Percentiles rank a stretch among this genome's conserved stretches.
Evolutionary conservation across 495 filamentous ascomycete species (phyloP).

Genomic region (Neurospora sp.): DNA sequence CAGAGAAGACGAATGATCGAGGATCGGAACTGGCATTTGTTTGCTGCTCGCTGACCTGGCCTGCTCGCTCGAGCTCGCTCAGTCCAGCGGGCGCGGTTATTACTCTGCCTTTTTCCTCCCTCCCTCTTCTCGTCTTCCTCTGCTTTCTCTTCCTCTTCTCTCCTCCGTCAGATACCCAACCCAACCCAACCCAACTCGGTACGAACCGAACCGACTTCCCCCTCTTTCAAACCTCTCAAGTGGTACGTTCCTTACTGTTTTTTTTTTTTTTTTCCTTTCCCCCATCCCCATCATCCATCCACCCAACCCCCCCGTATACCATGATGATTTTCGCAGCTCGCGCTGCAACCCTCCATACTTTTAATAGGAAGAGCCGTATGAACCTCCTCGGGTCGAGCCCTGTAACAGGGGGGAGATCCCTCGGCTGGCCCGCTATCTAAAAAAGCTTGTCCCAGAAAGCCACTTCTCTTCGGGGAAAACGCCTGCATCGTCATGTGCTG

Average conservation of each 20-base stretch:
- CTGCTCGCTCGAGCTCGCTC: neutral
- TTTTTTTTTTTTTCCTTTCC: too few species aligned
- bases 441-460: neutral
- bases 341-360: slow-evolving; percentile 35
- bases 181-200: neutral
- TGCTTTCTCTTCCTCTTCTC: neutral
- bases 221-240: neutral
- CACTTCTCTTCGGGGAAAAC: slow-evolving; percentile 5
- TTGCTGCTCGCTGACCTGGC: neutral
- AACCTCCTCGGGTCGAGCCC: slow-evolving; percentile 21
- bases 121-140: neutral
- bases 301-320: slow-evolving; percentile 9
- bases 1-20: neutral
- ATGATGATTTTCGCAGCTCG: slow-evolving; percentile 42
- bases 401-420: neutral
- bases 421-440: slow-evolving; percentile 3
- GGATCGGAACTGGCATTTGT: neutral
- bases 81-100: neutral
- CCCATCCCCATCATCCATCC: neutral
- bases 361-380: slow-evolving; percentile 45
- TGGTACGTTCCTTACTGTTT: too few species aligned
- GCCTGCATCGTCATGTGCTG: slow-evolving; percentile 42
- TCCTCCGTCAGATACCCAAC: neutral
- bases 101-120: neutral
- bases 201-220: neutral